Conservation (phyloP, 2,329 filamentous ascomycete genomes). For the Lachnellula subtilissima region DNA sequence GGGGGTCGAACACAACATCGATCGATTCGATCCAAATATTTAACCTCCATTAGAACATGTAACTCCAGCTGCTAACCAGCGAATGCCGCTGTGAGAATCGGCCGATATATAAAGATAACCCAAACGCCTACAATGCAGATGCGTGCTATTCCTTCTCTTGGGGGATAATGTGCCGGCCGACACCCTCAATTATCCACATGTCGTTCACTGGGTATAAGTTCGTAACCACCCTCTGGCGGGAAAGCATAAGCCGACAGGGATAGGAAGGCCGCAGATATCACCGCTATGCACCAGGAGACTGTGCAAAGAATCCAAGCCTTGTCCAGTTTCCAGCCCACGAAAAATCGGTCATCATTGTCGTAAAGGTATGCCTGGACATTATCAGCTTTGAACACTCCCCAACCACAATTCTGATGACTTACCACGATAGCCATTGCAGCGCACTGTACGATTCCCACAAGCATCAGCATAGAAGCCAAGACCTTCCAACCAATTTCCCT, state of each 20-base stretch:
- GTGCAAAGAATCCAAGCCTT: conserved; percentile 71
- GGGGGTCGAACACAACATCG: too few species aligned
- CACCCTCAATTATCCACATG: background rate
- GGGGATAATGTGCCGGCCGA: background rate
- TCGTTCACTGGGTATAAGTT: conserved; percentile 55
- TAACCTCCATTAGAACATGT: background rate
- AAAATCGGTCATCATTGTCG: conserved; percentile 78
- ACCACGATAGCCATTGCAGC: conserved; percentile 80
- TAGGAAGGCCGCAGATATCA: conserved; percentile 54
- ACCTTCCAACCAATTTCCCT: conserved; percentile 80
- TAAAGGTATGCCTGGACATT: conserved; percentile 68
- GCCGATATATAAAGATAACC: background rate
- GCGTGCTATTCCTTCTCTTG: background rate
- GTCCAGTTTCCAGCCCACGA: conserved; percentile 75
- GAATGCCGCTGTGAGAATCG: background rate
- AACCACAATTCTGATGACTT: conserved; percentile 36
- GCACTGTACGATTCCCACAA: conserved; percentile 66
- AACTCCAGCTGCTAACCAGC: background rate
- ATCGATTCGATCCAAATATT: too few species aligned
- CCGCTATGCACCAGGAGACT: conserved; percentile 48
- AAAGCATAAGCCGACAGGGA: conserved; percentile 63
- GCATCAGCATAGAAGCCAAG: conserved; percentile 58
- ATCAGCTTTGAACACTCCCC: conserved; percentile 1
- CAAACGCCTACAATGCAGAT: background rate
- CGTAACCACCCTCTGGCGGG: conserved; percentile 80